Evolutionary conservation across 768 basidiomycete species (phyloP).

Genomic region (Mycena metata): DNA sequence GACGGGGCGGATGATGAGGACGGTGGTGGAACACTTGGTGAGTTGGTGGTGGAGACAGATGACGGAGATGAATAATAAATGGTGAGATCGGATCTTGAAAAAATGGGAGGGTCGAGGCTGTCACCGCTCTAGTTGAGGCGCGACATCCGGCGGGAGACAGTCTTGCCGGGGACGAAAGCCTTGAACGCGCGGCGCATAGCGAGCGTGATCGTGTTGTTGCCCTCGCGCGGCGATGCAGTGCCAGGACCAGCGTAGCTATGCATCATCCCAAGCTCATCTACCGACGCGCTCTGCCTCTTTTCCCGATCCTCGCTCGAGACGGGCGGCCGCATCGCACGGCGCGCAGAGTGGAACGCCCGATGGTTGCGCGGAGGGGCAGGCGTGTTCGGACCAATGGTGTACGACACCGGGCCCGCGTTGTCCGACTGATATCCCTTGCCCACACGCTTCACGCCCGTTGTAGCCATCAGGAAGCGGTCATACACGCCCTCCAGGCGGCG

Average conservation of each 20-base stretch:
- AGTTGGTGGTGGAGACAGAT: not conserved
- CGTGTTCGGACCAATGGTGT: conserved; percentile 44
- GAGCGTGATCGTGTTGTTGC: conserved; percentile 64
- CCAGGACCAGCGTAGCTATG: conserved; percentile 48
- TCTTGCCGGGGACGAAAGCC: conserved; percentile 79
- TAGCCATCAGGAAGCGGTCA: conserved; percentile 87
- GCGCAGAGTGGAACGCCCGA: conserved; percentile 61
- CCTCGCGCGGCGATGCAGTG: conserved; percentile 52
- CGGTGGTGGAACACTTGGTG: not conserved
- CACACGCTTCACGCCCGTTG: conserved; percentile 82
- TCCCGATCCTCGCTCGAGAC: conserved; percentile 69
- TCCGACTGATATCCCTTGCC: conserved; percentile 89
- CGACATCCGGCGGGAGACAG: conserved; percentile 64
- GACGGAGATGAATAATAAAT: not conserved
- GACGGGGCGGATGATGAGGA: too few relatives aligned
- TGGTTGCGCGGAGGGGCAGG: conserved; percentile 52
- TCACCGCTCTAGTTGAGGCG: conserved; percentile 44
- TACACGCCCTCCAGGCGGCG: conserved; percentile 81
- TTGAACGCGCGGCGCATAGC: conserved; percentile 78
- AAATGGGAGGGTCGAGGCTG: not conserved
- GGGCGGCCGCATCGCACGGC: conserved; percentile 77
- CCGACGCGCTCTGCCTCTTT: conserved; percentile 54
- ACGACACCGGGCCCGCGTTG: conserved; percentile 59
- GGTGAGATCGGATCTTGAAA: not conserved
- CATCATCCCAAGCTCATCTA: conserved; percentile 78